Evolutionary conservation across 352 stramenopile genomes (phyloP).

Genomic region (Globisporangium nunn): DNA sequence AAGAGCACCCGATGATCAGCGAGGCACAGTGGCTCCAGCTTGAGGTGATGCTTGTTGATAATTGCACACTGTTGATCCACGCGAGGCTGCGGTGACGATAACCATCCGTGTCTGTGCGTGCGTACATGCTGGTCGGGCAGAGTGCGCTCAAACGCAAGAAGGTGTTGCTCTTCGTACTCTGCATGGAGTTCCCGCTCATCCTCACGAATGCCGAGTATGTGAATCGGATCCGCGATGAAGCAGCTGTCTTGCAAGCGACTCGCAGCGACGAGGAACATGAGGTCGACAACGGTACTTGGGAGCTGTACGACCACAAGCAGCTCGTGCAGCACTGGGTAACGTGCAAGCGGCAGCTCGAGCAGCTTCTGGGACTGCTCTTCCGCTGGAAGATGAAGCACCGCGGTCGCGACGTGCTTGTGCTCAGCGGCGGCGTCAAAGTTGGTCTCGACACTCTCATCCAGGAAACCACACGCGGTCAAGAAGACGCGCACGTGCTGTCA

Average conservation of each 20-base stretch:
- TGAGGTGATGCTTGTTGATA: slow-evolving; percentile 23
- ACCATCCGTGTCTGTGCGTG: not conserved
- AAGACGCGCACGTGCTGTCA: slow-evolving; percentile 15
- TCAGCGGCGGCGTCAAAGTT: slow-evolving; percentile 60
- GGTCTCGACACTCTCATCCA: slow-evolving; percentile 58
- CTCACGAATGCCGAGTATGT: slow-evolving; percentile 41
- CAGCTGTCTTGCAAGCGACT: not conserved
- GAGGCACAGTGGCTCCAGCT: slow-evolving; percentile 64
- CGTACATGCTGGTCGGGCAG: slow-evolving; percentile 14
- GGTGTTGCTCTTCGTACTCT: slow-evolving; percentile 49
- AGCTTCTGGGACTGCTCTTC: slow-evolving; percentile 62
- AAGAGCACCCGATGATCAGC: slow-evolving; percentile 54
- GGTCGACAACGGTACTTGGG: slow-evolving; percentile 15
- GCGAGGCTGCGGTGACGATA: not conserved
- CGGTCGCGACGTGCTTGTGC: slow-evolving; percentile 56
- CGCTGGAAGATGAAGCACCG: slow-evolving; percentile 68
- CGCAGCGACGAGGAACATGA: not conserved
- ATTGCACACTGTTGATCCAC: not conserved
- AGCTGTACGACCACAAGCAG: slow-evolving; percentile 48
- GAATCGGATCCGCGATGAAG: slow-evolving; percentile 35
- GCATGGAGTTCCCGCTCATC: slow-evolving; percentile 60
- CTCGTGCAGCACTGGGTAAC: slow-evolving; percentile 60
- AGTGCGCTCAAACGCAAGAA: slow-evolving; percentile 60
- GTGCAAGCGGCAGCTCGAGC: slow-evolving; percentile 59
- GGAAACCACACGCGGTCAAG: slow-evolving; percentile 14